Evolutionary conservation across 495 filamentous ascomycete genomes (phyloP).

Genomic region (Xylaria sp.): DNA sequence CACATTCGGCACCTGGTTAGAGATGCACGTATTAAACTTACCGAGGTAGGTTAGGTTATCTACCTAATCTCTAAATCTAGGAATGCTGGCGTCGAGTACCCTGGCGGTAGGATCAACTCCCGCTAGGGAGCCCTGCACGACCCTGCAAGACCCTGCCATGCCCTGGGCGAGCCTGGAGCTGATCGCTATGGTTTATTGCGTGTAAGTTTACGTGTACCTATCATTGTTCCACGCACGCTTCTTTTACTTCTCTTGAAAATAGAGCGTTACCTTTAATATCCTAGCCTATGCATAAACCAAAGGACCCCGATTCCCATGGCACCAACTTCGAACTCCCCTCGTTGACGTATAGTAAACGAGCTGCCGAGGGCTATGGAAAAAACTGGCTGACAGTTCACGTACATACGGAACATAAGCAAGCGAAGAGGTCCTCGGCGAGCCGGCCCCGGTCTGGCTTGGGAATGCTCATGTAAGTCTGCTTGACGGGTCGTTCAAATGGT

Average conservation of each 20-base stretch:
- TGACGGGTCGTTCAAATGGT: background rate
- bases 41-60: background rate
- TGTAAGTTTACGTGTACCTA: background rate
- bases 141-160: no score
- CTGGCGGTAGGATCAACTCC: conserved; percentile 14
- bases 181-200: conserved; percentile 6
- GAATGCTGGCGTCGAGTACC: conserved; percentile 2
- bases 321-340: background rate
- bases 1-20: conserved; percentile 2
- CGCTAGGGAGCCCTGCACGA: conserved; percentile 5
- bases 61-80: conserved; percentile 1
- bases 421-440: background rate
- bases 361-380: background rate
- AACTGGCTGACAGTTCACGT: background rate
- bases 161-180: conserved; percentile 14
- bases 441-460: conserved; percentile 6
- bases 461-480: background rate
- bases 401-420: background rate
- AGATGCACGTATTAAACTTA: background rate
- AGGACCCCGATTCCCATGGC: background rate
- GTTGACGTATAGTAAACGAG: background rate
- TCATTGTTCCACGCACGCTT: conserved; percentile 20
- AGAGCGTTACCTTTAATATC: background rate
- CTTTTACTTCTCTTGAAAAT: background rate
- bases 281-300: background rate